Conservation (phyloP, 148 eudicot species). For the Linanthus parryae region DNA sequence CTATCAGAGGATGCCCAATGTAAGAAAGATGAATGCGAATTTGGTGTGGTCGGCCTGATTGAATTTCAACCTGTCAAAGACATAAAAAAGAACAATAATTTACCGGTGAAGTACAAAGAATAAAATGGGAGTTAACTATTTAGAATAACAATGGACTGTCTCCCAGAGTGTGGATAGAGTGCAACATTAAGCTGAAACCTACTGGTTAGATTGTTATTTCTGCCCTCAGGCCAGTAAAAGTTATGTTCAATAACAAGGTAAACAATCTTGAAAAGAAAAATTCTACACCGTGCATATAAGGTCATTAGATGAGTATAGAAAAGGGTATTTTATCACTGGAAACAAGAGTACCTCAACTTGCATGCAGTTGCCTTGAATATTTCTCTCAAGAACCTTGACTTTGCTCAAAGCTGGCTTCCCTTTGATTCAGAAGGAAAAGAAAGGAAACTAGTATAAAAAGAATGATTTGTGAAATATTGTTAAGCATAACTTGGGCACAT, state of each 20-base stretch:
- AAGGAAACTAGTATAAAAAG: background rate
- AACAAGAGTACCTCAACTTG: constrained; percentile 60
- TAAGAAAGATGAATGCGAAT: constrained; percentile 94
- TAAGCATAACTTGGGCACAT: background rate
- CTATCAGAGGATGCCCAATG: constrained; percentile 78
- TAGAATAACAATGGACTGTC: too few relatives aligned
- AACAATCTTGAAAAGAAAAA: too few relatives aligned
- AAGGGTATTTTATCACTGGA: background rate
- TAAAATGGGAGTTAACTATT: too few relatives aligned
- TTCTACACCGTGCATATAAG: too few relatives aligned
- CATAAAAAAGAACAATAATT: too few relatives aligned
- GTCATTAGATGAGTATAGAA: background rate
- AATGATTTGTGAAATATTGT: background rate
- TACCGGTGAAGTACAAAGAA: too few relatives aligned
- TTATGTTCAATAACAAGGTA: too few relatives aligned
- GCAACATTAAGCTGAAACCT: too few relatives aligned
- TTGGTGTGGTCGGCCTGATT: constrained; percentile 98
- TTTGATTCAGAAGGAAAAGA: constrained; percentile 11
- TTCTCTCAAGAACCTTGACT: constrained; percentile 68
- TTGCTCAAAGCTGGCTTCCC: constrained; percentile 95
- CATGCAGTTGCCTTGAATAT: constrained; percentile 43
- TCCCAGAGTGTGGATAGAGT: too few relatives aligned
- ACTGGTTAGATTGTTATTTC: too few relatives aligned
- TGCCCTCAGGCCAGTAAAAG: too few relatives aligned
- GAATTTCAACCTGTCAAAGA: constrained; percentile 77